phyloP scores from a whole-genome alignment of 2,329 filamentous ascomycete genomes.

The Ustilaginoidea virens region DNA sequence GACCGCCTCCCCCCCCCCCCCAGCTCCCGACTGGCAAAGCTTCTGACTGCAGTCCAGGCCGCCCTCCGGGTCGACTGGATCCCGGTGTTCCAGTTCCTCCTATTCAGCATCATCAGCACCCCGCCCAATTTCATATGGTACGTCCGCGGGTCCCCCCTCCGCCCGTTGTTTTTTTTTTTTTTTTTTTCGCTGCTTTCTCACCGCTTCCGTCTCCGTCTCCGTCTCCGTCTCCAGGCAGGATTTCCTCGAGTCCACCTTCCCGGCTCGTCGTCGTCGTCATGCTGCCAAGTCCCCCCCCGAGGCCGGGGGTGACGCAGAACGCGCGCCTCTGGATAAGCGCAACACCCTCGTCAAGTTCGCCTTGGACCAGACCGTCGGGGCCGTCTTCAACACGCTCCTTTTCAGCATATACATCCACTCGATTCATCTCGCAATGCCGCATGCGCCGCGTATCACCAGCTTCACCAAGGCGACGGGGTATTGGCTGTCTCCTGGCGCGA shows the following conservation, averaged over 20 bases:
- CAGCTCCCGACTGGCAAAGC: not conserved
- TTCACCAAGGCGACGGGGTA: conserved; percentile 18
- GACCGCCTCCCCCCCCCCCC: not conserved
- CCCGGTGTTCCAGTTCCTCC: conserved; percentile 60
- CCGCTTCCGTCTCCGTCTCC: no score
- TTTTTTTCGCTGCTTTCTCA: not conserved
- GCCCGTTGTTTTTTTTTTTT: not conserved
- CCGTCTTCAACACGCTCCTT: conserved; percentile 46
- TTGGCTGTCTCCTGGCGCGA: conserved; percentile 21
- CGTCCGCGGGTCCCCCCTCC: conserved; percentile 8
- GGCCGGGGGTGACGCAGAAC: no score
- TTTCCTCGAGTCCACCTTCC: conserved; percentile 60
- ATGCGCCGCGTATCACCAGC: conserved; percentile 21
- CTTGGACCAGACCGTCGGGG: conserved; percentile 55
- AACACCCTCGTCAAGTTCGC: conserved; percentile 54
- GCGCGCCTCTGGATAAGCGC: conserved; percentile 35
- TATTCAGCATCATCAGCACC: conserved; percentile 57
- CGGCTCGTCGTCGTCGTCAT: no score
- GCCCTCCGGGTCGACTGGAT: conserved; percentile 37
- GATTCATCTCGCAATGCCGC: conserved; percentile 32
- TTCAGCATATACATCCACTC: conserved; percentile 46
- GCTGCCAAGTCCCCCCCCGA: no score
- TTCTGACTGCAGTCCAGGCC: not conserved
- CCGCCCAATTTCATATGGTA: conserved; percentile 78
- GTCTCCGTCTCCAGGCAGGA: conserved; percentile 43